Evolutionary conservation across 495 filamentous ascomycete genomes (phyloP).

Genomic region (Durotheca rogersii): DNA sequence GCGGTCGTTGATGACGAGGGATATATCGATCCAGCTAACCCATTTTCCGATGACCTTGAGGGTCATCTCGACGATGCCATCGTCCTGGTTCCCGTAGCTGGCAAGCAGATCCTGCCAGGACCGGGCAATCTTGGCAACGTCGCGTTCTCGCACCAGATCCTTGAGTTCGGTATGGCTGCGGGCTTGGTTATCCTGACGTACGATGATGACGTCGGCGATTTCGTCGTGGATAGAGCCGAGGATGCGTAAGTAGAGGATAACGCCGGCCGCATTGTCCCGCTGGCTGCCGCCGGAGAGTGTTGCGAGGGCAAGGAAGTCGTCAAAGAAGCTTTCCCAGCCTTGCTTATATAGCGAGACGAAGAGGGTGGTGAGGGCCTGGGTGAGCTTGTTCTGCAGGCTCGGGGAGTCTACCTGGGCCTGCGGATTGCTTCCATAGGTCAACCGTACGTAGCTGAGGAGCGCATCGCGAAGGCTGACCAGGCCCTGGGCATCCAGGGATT

Average conservation of each 20-base stretch:
- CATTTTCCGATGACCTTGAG: constrained; percentile 87
- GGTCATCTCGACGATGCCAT: constrained; percentile 77
- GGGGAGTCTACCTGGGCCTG: constrained; percentile 61
- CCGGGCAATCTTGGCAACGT: constrained; percentile 78
- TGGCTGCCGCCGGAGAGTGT: constrained; percentile 51
- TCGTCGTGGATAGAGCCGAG: constrained; percentile 91
- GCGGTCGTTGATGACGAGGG: constrained; percentile 81
- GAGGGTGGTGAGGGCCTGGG: constrained; percentile 89
- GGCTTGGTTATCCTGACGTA: constrained; percentile 69
- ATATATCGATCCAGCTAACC: constrained; percentile 98
- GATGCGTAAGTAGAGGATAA: constrained; percentile 84
- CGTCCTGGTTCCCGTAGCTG: constrained; percentile 72
- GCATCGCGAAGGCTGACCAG: constrained; percentile 71
- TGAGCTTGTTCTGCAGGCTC: constrained; percentile 92
- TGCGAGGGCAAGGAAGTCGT: constrained; percentile 77
- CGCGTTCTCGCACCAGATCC: constrained; percentile 78
- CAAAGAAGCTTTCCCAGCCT: constrained; percentile 83
- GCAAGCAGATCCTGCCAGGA: constrained; percentile 91
- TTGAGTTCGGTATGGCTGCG: constrained; percentile 82
- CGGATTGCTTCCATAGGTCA: constrained; percentile 63
- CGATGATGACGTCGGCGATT: constrained; percentile 88
- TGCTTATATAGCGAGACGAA: constrained; percentile 82
- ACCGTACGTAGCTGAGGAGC: constrained; percentile 72
- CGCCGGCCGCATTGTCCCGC: constrained; percentile 70
- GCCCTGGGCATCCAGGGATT: constrained; percentile 65